Base-by-base conservation (phyloP, 2,329 filamentous ascomycete genomes). In the Periconia macrospinosa region DNA sequence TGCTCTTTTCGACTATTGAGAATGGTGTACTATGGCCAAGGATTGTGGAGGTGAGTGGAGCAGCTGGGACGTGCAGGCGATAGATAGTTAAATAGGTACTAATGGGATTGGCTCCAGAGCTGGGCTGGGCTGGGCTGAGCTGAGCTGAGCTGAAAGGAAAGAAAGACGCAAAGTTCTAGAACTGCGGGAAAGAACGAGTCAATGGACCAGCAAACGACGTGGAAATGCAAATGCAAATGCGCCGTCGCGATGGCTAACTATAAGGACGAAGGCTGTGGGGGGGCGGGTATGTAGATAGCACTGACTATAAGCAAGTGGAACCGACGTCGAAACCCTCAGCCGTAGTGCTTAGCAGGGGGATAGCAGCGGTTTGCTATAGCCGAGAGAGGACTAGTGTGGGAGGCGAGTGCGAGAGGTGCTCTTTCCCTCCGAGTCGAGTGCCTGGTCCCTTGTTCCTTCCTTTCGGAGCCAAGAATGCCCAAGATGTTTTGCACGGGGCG, bases 401-500 rank as follows among this genome's bases (percentile, higher is more conserved):
- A n/a, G n/a, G n/a, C n/a, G n/a, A n/a, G n/a, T n/a, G n/a, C n/a
- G n/a, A n/a, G n/a, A n/a, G n/a, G n/a, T n/a, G n/a, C n/a, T n/a
- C n/a, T n/a, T n/a, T n/a, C n/a, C n/a, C n/a, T n/a, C n/a, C n/a
- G n/a, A n/a, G n/a, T n/a, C n/a, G n/a, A n/a, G n/a, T n/a, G n/a
- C n/a, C n/a, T 27, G 11, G 43, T 27, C 20, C 20, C 41, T 20
- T 27, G 19, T 45, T n/a, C 11, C 19, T 27, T 20, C 20, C 41
- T 20, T 30, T 45, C 43, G 43, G 43, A 45, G 43, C 23, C 43
- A 45, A 45, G 43, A n/a, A n/a, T n/a, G n/a, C n/a, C n/a, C n/a
- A n/a, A n/a, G n/a, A 45, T 44, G 20, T 44, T 44, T 44, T n/a
- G n/a, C n/a, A n/a, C n/a, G n/a, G n/a, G n/a, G n/a, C n/a, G n/a